These are phyloP conservation scores for Leptosphaerulina australis DNA, from an alignment of 2,329 filamentous ascomycete genomes.

Conservation along the genomic window DNA sequence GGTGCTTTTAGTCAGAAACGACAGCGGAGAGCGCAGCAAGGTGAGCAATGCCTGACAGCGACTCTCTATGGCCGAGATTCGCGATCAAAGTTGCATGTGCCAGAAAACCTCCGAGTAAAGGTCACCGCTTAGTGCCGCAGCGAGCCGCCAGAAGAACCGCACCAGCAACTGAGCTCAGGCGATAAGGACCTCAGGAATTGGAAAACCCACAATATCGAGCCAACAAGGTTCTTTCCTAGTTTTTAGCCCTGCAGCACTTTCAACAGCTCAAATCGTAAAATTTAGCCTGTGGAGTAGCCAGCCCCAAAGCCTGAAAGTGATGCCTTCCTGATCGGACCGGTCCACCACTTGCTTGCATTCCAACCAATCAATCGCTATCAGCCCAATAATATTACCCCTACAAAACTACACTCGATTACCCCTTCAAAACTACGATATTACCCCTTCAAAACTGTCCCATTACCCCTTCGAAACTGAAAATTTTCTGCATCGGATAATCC, in stretches of 20 bases:
- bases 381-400: constrained; percentile 14
- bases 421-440: constrained; percentile 37
- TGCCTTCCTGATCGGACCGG: constrained; percentile 25
- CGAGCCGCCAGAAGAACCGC: constrained; percentile 1
- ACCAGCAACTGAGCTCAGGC: neutral
- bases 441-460: constrained; percentile 25
- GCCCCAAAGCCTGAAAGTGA: neutral
- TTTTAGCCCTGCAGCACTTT: neutral
- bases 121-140: constrained; percentile 8
- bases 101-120: constrained; percentile 2
- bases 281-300: neutral
- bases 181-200: neutral
- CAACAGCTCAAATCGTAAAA: neutral
- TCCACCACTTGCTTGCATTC: neutral
- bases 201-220: neutral
- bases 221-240: neutral
- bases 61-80: neutral
- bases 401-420: constrained; percentile 32
- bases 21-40: constrained; percentile 3
- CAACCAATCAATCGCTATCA: constrained; percentile 17
- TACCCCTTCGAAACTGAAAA: constrained; percentile 50
- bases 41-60: constrained; percentile 13
- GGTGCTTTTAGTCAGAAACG: neutral
- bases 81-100: constrained; percentile 1
- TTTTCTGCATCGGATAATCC: constrained; percentile 18